Base-by-base conservation (phyloP, 371 early-diverging fungal genomes). In the Apophysomyces trapeziformis region DNA sequence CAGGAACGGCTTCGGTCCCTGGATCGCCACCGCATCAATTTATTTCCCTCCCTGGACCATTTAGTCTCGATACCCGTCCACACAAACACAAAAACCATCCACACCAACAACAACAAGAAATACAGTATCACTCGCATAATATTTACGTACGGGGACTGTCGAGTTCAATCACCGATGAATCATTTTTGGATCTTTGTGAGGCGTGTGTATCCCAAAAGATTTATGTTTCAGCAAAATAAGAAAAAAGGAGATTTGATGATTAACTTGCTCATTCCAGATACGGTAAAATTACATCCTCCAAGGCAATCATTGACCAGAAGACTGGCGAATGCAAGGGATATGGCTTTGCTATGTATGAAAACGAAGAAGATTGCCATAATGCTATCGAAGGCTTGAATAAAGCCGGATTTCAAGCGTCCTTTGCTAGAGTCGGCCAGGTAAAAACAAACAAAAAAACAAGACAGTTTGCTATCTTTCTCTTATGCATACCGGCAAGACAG, bases 321-420 rank as follows among this genome's bases (percentile, higher is more conserved):
- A 87, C 93, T 2, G 88, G 89, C 36, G 83, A 86, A 63, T 96
- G 97, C 71, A 93, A 93, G 75, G 95, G 96, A 0, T 94, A 91
- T 75, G 97, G 97, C 11, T 96, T 96, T 70, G 93, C 93, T 38
- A 88, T 94, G 88, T 96, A 92, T 73, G 90, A 90, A 60, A 87
- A 80, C 16, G 85, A 79, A 50, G 80, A 82, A 7, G 87, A 90
- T 65, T 89, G 92, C 5, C 70, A 81, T 36, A 43, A 63, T 5
- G 93, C 94, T 16, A 92, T 94, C 64, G 76, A 82, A 12, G 90
- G 79, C n/a, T 73, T 95, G 26, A 84, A 78, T 41, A 73, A 73
- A 1, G 68, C 74, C 59, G 94, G 93, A 9, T 85, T 84, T 45
- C 89, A 90, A 64, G 90, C 89, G 7, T 88, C 91, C 4, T 84